Percentiles rank a stretch among this genome's conserved stretches.
Conservation (phyloP, 257 asterid genomes). For the Petrea volubilis region DNA sequence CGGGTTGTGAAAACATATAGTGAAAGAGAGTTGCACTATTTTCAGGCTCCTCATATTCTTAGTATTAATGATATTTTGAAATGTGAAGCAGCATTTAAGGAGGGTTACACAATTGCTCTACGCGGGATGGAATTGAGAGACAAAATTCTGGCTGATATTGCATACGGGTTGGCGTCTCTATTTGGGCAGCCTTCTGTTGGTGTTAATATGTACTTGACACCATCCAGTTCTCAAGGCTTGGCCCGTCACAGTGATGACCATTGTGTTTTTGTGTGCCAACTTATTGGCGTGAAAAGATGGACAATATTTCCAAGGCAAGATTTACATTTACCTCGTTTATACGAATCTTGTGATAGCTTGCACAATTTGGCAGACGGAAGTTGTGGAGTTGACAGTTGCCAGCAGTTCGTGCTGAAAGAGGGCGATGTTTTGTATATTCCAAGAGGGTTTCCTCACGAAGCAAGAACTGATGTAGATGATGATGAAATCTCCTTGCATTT, state of each 20-base stretch:
- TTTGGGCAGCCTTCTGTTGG: conserved; percentile 92
- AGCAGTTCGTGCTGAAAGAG: conserved; percentile 57
- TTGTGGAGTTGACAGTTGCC: conserved; percentile 26
- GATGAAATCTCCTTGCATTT: conserved; percentile 68
- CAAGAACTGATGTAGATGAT: conserved; percentile 43
- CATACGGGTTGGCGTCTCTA: conserved; percentile 61
- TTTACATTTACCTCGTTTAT: conserved; percentile 66
- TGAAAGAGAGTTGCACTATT: conserved; percentile 59
- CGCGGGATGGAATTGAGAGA: conserved; percentile 78
- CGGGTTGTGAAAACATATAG: conserved; percentile 60
- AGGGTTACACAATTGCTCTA: conserved; percentile 74
- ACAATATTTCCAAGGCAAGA: conserved; percentile 39
- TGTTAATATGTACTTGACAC: conserved; percentile 82
- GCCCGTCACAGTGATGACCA: conserved; percentile 87
- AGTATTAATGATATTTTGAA: conserved; percentile 44
- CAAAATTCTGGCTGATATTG: conserved; percentile 56
- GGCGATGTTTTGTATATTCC: conserved; percentile 85
- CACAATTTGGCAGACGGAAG: conserved; percentile 28
- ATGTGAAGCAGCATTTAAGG: conserved; percentile 63
- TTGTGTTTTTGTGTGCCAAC: conserved; percentile 82
- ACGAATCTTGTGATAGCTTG: conserved; percentile 37
- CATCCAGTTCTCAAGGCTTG: conserved; percentile 75
- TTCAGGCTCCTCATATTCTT: conserved; percentile 40
- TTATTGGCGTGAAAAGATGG: conserved; percentile 68
- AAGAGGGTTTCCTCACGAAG: conserved; percentile 82